Evolutionary conservation across 805 yeast species (phyloP).

Genomic region (Komagataella phaffii): DNA sequence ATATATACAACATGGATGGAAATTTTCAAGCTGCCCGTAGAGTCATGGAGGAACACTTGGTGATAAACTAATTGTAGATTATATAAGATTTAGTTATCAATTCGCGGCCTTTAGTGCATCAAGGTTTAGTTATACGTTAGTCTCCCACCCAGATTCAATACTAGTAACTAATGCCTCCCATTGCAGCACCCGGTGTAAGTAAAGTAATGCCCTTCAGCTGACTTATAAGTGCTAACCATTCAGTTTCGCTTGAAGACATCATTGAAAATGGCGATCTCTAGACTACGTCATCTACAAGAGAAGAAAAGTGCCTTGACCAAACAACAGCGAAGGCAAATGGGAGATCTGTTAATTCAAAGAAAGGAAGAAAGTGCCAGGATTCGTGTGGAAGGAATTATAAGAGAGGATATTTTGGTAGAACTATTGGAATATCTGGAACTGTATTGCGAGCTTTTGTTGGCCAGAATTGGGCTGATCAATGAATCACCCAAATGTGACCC

Average conservation of each 20-base stretch:
- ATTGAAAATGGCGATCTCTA: slow-evolving; percentile 57
- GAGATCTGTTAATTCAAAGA: slow-evolving; percentile 54
- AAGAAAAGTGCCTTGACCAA: slow-evolving; percentile 65
- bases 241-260: slow-evolving; percentile 18
- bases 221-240: neutral
- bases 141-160: neutral
- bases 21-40: slow-evolving; percentile 50
- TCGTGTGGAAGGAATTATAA: slow-evolving; percentile 70
- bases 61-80: neutral
- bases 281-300: slow-evolving; percentile 58
- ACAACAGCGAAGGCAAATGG: slow-evolving; percentile 56
- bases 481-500: slow-evolving; percentile 24
- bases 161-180: slow-evolving; percentile 12
- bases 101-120: neutral
- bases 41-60: slow-evolving; percentile 51
- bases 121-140: neutral
- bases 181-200: slow-evolving; percentile 15
- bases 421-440: slow-evolving; percentile 67
- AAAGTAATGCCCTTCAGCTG: neutral
- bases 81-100: neutral
- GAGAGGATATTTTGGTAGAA: slow-evolving; percentile 73
- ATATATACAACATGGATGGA: slow-evolving; percentile 67
- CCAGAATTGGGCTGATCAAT: slow-evolving; percentile 53
- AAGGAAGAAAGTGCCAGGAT: slow-evolving; percentile 77
- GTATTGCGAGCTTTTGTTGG: slow-evolving; percentile 69